Evolutionary conservation across 2,329 filamentous ascomycete genomes (phyloP), one percentile per base, ranked within the genome.

Genomic region (Rhynchosporium secalis): DNA sequence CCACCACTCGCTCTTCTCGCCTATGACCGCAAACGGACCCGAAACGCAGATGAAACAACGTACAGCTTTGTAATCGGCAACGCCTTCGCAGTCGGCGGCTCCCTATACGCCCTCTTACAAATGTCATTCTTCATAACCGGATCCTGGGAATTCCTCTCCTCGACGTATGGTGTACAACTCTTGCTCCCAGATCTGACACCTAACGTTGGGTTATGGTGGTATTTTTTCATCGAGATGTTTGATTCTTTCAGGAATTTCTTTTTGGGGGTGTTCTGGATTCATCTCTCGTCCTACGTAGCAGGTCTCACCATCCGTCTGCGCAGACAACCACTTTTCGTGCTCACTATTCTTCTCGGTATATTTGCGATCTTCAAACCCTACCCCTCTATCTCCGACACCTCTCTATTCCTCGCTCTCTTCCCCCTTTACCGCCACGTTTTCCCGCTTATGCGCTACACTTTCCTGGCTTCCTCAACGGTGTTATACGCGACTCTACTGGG

Each of bases 181-280:
- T 86, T 95, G 0, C 84, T 99, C 2, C 91, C 92, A 8, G 95
- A 99, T 73, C 82, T 99, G 46, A 96, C 94, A 0, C 95, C 95
- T 12, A 99, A 98, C 68, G 90, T 96, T 36, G 95, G 95, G 1
- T 81, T 99, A 1, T 99, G 95, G 95, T 99, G 95, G 95, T 99
- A 99, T 77, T 99, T 99, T 78, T 98, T 99, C 74, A 96, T 96
- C 69, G 94, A 99, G 75, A 99, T 99, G 87, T 99, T 99, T 75
- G 95, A 99, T 77, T 94, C 93, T 0, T 99, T 99, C 82, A 86
- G 95, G 45, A 88, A 90, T 70, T 99, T 99, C 81, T 99, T 98
- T 81, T 84, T 99, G 3, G 95, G 91, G 60, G 93, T 99, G 55
- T 99, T 99, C 79, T 98, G 96, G 92, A 83, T 99, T 64, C 95